Conservation (phyloP, 176 grass and related monocot species). For the Pontederia paniculata region DNA sequence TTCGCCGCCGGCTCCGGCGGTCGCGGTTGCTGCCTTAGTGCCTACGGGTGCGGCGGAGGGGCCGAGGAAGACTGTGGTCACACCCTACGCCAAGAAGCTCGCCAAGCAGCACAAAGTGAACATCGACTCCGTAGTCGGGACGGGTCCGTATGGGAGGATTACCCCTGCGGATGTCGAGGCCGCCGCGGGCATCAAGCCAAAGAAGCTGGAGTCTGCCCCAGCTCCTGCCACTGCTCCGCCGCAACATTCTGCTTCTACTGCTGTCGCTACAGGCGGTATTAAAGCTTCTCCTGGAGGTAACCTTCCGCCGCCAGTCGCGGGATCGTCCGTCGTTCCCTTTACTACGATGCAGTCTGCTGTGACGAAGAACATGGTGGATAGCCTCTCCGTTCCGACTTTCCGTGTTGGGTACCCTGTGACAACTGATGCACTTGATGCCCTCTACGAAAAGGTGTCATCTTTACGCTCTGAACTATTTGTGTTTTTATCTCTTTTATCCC, state of each 20-base stretch:
- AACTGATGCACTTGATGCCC: slow-evolving; percentile 50
- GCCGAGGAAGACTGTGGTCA: slow-evolving; percentile 24
- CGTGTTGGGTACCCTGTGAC: too few relatives aligned
- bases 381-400: too few relatives aligned
- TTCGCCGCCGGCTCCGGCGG: too few relatives aligned
- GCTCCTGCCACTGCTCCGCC: slow-evolving; percentile 18
- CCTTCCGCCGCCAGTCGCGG: slow-evolving; percentile 28
- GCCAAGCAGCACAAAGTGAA: too few relatives aligned
- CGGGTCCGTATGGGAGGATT: slow-evolving; percentile 44
- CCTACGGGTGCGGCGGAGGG: slow-evolving; percentile 3
- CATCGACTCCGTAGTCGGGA: slow-evolving; percentile 32
- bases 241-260: slow-evolving; percentile 10
- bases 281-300: too few relatives aligned
- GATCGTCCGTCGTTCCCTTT: slow-evolving; percentile 49
- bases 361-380: slow-evolving; percentile 85
- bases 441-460: too few relatives aligned
- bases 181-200: slow-evolving; percentile 47
- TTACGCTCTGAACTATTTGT: slow-evolving; percentile 7
- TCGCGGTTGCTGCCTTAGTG: slow-evolving; percentile 7
- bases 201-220: too few relatives aligned
- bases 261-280: background rate
- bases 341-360: slow-evolving; percentile 67
- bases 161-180: slow-evolving; percentile 52
- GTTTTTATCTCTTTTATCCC: too few relatives aligned
- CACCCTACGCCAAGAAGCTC: too few relatives aligned